A percentile compares a stretch with the other conserved stretches of the same genome.
phyloP scores from a whole-genome alignment of 805 yeast species.

The Saccharomycopsis synnaedendra region DNA sequence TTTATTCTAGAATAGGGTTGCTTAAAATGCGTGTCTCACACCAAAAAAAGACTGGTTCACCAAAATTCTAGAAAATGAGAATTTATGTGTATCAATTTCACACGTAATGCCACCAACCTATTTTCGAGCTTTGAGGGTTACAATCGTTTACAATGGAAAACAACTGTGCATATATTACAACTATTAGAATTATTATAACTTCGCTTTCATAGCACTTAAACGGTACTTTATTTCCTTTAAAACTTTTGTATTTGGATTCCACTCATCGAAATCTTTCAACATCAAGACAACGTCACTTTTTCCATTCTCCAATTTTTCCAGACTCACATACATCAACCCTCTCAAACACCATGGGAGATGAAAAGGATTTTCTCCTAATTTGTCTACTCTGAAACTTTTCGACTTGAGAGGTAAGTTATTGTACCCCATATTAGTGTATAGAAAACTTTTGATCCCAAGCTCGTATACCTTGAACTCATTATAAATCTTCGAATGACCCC shows the following conservation, averaged over 20 bases:
- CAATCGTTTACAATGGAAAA: no score
- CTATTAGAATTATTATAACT: not conserved
- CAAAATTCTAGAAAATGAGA: no score
- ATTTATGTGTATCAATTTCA: no score
- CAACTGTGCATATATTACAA: no score
- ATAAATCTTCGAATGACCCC: constrained; percentile 88
- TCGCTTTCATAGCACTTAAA: constrained; percentile 39
- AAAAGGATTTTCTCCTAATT: constrained; percentile 68
- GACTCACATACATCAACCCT: constrained; percentile 63
- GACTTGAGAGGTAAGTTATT: constrained; percentile 22
- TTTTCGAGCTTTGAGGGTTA: no score
- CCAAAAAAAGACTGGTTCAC: no score
- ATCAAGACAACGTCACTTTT: constrained; percentile 48
- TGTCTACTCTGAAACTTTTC: constrained; percentile 46
- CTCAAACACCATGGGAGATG: constrained; percentile 89
- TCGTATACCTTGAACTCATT: constrained; percentile 79
- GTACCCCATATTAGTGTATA: constrained; percentile 39
- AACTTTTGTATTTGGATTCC: constrained; percentile 81
- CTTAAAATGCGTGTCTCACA: no score
- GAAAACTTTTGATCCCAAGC: constrained; percentile 59
- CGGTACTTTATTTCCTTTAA: constrained; percentile 78
- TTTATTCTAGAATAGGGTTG: no score
- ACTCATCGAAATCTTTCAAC: constrained; percentile 60
- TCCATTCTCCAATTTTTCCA: constrained; percentile 33
- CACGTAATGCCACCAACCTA: no score